Conservation (phyloP, 2,329 filamentous ascomycete genomes). For the Thielaviopsis punctulata region DNA sequence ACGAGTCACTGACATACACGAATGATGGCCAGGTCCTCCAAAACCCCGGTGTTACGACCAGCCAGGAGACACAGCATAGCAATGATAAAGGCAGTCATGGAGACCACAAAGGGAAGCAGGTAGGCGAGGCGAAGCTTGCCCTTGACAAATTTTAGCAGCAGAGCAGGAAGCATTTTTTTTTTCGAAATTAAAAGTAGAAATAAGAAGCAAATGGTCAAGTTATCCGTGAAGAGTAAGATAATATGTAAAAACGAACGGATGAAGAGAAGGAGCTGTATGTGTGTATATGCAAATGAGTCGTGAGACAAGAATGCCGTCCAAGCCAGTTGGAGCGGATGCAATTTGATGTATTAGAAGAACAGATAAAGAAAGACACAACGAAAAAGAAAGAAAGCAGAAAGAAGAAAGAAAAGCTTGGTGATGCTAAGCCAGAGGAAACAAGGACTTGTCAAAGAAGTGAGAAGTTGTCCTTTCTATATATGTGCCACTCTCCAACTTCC, state of each 20-base stretch:
- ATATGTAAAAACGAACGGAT: background rate
- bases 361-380: background rate
- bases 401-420: background rate
- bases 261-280: background rate
- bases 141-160: constrained; percentile 5
- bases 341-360: background rate
- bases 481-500: background rate
- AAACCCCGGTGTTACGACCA: constrained; percentile 24
- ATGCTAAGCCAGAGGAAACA: background rate
- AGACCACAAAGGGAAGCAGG: constrained; percentile 22
- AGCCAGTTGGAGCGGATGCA: background rate
- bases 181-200: background rate
- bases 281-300: background rate
- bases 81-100: constrained; percentile 23
- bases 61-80: constrained; percentile 24
- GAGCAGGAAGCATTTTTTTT: constrained; percentile 4
- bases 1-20: constrained; percentile 18
- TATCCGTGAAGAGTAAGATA: background rate
- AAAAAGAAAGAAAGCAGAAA: background rate
- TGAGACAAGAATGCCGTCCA: background rate
- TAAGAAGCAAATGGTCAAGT: background rate
- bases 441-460: background rate
- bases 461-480: background rate
- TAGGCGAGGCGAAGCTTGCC: constrained; percentile 17
- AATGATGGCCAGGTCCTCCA: constrained; percentile 26